Base-by-base conservation (phyloP, 441 rosid genomes). In the Hura crepitans region DNA sequence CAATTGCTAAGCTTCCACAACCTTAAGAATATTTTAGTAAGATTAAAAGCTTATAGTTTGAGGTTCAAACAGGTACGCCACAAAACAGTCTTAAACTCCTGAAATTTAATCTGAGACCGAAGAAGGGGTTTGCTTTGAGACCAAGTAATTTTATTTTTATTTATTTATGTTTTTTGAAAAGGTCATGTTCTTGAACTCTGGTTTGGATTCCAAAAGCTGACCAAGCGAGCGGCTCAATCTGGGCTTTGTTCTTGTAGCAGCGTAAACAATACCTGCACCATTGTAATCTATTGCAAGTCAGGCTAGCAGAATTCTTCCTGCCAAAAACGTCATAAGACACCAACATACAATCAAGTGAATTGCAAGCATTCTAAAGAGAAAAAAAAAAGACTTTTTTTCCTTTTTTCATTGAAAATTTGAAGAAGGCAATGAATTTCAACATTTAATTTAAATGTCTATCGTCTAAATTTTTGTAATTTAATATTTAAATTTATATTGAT, bases 281-380 rank as follows among this genome's bases (percentile, higher is more conserved):
- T 76, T 72, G 59, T 73, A 76, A 6, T 67, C 72, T 15, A 75
- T 71, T 68, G 71, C 70, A 3, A 76, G 55, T 3, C 79, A 43
- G 28, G 71, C 23, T 0, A 43, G 67, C 28, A 46, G 58, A 18
- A 76, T 65, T 25, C 76, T 30, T 23, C 79, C 79, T 7, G 76
- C 79, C 79, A 28, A 72, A 22, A 31, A 76, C 71, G 13, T 76
- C 75, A 46, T 76, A 72, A 46, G 75, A 53, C 33, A 72, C 79
- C 4, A 76, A 72, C 23, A 76, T 18, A 13, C 30, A n/a, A 23
- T 62, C 12, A 8, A 75, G 43, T 25, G 78, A 74, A 39, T 30
- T 31, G 62, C 30, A 37, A 2, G 70, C 62, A 25, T 18, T 59
- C 4, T 50, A 57, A 49, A 53, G n/a, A n/a, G n/a, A n/a, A n/a